Evolutionary conservation across 371 early-diverging fungal species (phyloP).

Genomic region (Mucor mucedo): DNA sequence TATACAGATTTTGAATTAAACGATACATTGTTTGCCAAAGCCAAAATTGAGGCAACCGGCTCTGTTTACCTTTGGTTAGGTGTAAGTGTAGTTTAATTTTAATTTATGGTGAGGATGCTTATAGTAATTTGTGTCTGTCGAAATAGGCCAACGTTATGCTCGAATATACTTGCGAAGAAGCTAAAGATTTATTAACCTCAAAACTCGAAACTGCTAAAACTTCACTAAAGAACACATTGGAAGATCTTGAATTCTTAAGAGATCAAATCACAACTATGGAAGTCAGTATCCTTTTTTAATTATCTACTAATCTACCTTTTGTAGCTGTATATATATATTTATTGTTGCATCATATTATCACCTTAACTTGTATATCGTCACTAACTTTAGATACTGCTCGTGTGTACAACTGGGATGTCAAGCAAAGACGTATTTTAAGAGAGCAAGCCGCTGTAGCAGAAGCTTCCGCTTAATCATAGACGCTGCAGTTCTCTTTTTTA

Average conservation of each 20-base stretch:
- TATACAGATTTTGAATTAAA: constrained; percentile 90
- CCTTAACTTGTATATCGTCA: constrained; percentile 17
- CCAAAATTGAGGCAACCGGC: constrained; percentile 76
- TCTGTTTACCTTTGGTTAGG: constrained; percentile 96
- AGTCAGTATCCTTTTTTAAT: constrained; percentile 77
- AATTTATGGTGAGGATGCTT: neutral
- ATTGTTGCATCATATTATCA: constrained; percentile 1
- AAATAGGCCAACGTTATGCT: constrained; percentile 95
- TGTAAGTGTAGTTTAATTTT: constrained; percentile 51
- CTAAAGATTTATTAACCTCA: constrained; percentile 74
- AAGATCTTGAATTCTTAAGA: constrained; percentile 93
- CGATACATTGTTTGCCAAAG: constrained; percentile 92
- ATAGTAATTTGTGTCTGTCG: neutral
- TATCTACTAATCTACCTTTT: neutral
- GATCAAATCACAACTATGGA: constrained; percentile 98
- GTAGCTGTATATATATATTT: neutral
- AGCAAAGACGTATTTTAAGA: constrained; percentile 66
- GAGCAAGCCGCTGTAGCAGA: constrained; percentile 45
- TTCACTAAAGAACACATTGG: constrained; percentile 73
- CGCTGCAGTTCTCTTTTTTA: no score
- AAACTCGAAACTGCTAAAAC: constrained; percentile 81
- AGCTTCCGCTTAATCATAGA: constrained; percentile 15
- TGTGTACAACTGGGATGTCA: constrained; percentile 98
- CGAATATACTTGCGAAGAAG: constrained; percentile 92
- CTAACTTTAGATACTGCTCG: constrained; percentile 80